These are phyloP conservation scores for Cyclotella cryptica DNA, from an alignment of 108 stramenopile species.

Conservation along the genomic window DNA sequence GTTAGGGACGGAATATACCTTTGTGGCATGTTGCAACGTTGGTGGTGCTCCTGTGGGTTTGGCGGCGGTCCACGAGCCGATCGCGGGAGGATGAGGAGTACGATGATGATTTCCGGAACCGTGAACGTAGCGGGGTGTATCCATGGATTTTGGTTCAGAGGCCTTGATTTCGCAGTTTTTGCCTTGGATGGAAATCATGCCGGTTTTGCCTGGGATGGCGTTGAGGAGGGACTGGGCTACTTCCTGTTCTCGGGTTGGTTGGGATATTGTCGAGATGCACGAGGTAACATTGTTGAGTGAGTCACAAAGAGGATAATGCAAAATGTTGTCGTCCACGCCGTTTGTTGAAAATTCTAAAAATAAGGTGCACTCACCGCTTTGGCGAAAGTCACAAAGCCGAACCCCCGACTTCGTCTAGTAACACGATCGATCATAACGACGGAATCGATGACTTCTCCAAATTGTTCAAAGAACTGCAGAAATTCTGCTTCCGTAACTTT, in stretches of 20 bases:
- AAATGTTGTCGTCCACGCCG: too few relatives aligned
- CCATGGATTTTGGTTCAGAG: slow-evolving; percentile 58
- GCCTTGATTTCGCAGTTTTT: slow-evolving; percentile 80
- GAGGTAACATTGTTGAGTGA: too few relatives aligned
- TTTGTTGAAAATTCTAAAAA: too few relatives aligned
- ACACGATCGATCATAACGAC: slow-evolving; percentile 83
- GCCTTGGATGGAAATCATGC: slow-evolving; percentile 65
- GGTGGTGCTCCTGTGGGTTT: background rate
- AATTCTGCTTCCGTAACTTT: slow-evolving; percentile 73
- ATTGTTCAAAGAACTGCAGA: slow-evolving; percentile 74
- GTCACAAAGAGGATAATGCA: too few relatives aligned
- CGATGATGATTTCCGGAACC: background rate
- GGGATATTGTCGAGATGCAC: too few relatives aligned
- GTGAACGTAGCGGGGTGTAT: slow-evolving; percentile 10
- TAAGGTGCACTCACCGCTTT: slow-evolving; percentile 27
- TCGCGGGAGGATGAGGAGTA: background rate
- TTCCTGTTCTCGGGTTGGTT: slow-evolving; percentile 5
- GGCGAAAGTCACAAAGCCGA: slow-evolving; percentile 93
- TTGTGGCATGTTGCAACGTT: background rate
- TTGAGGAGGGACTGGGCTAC: slow-evolving; percentile 47
- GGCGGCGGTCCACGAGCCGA: background rate
- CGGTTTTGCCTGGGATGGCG: slow-evolving; percentile 44
- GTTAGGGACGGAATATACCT: background rate
- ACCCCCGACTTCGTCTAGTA: slow-evolving; percentile 82
- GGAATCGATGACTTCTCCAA: slow-evolving; percentile 73